Evolutionary conservation across 805 yeast genomes (phyloP).

Genomic region (Teunomyces lycoperdinae): DNA sequence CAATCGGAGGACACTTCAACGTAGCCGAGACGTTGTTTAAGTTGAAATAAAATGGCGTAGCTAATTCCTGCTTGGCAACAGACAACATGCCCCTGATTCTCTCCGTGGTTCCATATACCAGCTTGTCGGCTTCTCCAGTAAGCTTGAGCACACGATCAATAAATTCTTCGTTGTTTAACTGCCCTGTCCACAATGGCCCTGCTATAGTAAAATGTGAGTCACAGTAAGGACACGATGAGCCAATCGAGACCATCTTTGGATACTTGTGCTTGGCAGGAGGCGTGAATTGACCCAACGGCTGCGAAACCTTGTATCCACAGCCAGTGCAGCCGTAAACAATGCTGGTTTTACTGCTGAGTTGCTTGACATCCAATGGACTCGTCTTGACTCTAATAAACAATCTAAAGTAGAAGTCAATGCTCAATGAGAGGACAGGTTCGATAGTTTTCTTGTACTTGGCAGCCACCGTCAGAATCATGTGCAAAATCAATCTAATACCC

Average conservation of each 20-base stretch:
- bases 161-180: constrained; percentile 68
- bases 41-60: constrained; percentile 74
- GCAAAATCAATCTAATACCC: constrained; percentile 80
- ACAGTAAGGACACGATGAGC: constrained; percentile 66
- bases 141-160: constrained; percentile 60
- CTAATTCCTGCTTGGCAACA: constrained; percentile 70
- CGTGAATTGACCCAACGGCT: constrained; percentile 67
- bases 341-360: constrained; percentile 74
- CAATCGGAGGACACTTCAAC: constrained; percentile 79
- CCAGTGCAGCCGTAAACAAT: constrained; percentile 81
- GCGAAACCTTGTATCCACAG: constrained; percentile 71
- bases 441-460: constrained; percentile 85
- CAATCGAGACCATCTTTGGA: constrained; percentile 19
- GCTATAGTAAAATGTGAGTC: constrained; percentile 69
- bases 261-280: constrained; percentile 53
- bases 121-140: constrained; percentile 48
- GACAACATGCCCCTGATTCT: constrained; percentile 93
- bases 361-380: constrained; percentile 79
- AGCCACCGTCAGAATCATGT: constrained; percentile 74
- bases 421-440: constrained; percentile 80
- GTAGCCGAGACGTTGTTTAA: constrained; percentile 74
- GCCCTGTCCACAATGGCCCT: constrained; percentile 91
- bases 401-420: constrained; percentile 91
- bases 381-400: constrained; percentile 75
- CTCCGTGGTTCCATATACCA: constrained; percentile 71